Percentiles rank a stretch among this genome's conserved stretches.
These are phyloP conservation scores for Leccinum pellstonianum DNA, from an alignment of 768 basidiomycete genomes.

Conservation along the genomic window DNA sequence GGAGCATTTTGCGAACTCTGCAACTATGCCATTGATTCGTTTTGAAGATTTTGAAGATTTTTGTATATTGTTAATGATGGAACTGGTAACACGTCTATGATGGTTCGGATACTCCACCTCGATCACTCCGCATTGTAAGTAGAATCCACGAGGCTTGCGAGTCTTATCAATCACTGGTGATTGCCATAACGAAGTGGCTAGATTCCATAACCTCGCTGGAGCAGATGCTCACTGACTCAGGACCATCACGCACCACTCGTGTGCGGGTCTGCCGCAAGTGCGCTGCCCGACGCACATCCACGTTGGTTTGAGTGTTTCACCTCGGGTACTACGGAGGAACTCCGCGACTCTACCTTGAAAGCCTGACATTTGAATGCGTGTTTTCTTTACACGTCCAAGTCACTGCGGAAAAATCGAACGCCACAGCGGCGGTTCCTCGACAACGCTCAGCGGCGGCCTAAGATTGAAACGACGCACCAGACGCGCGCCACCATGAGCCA, in stretches of 20 bases:
- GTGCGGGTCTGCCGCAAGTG: not conserved
- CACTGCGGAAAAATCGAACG: not conserved
- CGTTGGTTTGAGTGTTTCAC: not conserved
- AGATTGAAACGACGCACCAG: not conserved
- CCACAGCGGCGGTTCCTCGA: not conserved
- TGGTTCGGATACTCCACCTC: not conserved
- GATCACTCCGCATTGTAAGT: not conserved
- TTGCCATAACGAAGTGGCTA: not conserved
- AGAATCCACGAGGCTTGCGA: not conserved
- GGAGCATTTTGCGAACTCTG: not conserved
- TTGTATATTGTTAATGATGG: not conserved
- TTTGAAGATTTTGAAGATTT: not conserved
- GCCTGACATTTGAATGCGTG: not conserved
- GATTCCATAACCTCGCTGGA: not conserved
- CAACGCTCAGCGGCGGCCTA: not conserved
- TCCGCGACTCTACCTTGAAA: not conserved
- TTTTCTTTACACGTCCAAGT: not conserved
- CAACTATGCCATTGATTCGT: not conserved
- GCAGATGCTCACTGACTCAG: not conserved
- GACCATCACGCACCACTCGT: not conserved
- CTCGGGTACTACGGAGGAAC: not conserved
- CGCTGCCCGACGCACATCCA: not conserved
- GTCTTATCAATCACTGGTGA: not conserved
- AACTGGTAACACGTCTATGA: not conserved
- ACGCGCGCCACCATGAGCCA: not conserved